These are phyloP conservation scores for Venturia carpophila DNA, from an alignment of 2,329 filamentous ascomycete genomes.

Conservation along the genomic window DNA sequence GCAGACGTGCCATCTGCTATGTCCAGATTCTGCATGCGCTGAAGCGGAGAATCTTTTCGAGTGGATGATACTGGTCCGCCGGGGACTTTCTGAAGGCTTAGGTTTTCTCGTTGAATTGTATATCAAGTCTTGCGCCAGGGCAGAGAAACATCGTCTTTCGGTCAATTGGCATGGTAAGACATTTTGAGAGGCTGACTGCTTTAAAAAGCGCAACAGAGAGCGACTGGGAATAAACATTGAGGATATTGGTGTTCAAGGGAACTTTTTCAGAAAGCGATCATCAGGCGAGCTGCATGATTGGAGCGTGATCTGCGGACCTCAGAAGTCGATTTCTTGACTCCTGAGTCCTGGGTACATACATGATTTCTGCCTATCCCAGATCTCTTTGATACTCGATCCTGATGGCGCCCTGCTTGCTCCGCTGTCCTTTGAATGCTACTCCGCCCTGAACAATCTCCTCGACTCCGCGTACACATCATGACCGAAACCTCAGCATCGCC, in stretches of 20 bases:
- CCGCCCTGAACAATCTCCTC: not conserved
- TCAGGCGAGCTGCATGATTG: not conserved
- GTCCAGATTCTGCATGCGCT: not conserved
- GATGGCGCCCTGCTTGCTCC: not conserved
- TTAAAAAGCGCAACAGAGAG: constrained; percentile 14
- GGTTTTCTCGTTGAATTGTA: not conserved
- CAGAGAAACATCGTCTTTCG: not conserved
- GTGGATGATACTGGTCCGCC: not conserved
- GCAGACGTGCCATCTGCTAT: constrained; percentile 4
- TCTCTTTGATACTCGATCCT: not conserved
- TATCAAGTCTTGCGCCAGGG: not conserved
- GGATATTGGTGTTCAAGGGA: not conserved
- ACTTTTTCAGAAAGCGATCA: not conserved
- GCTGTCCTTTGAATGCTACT: not conserved
- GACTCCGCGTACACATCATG: not conserved
- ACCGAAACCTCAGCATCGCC: not conserved
- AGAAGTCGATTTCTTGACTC: constrained; percentile 5
- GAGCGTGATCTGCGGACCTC: constrained; percentile 4
- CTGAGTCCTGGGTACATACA: constrained; percentile 1
- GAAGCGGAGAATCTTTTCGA: not conserved
- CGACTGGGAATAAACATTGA: constrained; percentile 12
- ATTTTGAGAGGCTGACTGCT: not conserved
- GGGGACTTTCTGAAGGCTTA: not conserved
- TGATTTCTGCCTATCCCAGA: not conserved
- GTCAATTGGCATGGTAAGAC: not conserved